Percentiles rank a stretch among this genome's conserved stretches.
These are phyloP conservation scores for Xylaria castorea DNA, from an alignment of 495 filamentous ascomycete species.

Conservation along the genomic window DNA sequence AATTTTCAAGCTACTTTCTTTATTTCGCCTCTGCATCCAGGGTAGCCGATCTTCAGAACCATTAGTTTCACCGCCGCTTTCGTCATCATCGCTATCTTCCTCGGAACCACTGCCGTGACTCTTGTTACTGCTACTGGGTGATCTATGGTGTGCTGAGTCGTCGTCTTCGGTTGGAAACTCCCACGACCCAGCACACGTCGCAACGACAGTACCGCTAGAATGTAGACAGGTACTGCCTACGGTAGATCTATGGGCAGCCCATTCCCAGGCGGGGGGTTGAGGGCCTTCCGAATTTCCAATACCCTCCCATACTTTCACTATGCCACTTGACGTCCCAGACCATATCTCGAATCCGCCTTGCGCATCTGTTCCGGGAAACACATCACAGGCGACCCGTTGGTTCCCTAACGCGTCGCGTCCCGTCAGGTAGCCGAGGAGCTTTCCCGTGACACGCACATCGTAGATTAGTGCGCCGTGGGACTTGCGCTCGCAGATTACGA, in stretches of 20 bases:
- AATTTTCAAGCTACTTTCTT: constrained; percentile 70
- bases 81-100: constrained; percentile 17
- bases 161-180: constrained; percentile 40
- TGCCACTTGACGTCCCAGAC: constrained; percentile 83
- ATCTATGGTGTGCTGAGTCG: constrained; percentile 1
- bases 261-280: constrained; percentile 63
- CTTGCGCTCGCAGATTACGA: constrained; percentile 85
- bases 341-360: constrained; percentile 73
- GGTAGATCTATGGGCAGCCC: constrained; percentile 64
- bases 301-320: constrained; percentile 76
- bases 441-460: constrained; percentile 77
- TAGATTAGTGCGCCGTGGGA: constrained; percentile 78
- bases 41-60: constrained; percentile 12
- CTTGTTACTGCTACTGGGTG: background rate
- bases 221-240: constrained; percentile 72
- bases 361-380: constrained; percentile 54
- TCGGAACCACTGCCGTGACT: constrained; percentile 20
- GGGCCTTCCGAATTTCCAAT: constrained; percentile 61
- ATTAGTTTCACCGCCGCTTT: constrained; percentile 24
- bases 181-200: constrained; percentile 75
- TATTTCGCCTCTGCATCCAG: constrained; percentile 38
- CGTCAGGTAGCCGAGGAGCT: constrained; percentile 70
- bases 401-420: constrained; percentile 76
- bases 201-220: constrained; percentile 68
- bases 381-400: constrained; percentile 80